Evolutionary conservation across 805 yeast species (phyloP).

Genomic region (Kodamaea hsintzibuensis): DNA sequence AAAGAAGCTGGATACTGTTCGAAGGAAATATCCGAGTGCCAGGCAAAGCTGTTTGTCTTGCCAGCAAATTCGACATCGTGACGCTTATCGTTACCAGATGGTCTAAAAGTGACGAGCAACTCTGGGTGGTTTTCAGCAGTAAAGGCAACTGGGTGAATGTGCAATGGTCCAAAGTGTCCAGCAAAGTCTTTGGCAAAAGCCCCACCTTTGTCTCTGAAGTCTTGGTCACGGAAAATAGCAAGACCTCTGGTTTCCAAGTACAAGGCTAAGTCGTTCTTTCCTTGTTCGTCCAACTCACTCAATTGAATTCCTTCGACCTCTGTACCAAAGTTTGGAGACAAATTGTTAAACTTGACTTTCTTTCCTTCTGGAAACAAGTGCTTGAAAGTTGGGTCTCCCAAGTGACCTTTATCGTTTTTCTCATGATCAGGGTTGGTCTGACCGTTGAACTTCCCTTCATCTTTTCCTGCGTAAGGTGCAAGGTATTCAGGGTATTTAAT

Average conservation of each 20-base stretch:
- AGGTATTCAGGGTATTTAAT: constrained; percentile 26
- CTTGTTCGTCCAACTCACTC: constrained; percentile 25
- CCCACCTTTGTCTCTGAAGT: constrained; percentile 27
- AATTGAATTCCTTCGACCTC: constrained; percentile 27
- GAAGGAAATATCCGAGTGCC: constrained; percentile 29
- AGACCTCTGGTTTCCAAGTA: constrained; percentile 26
- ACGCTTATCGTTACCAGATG: constrained; percentile 20
- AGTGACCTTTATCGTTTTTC: constrained; percentile 27
- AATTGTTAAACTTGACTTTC: constrained; percentile 18
- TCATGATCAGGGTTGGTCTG: constrained; percentile 21
- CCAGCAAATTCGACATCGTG: constrained; percentile 17
- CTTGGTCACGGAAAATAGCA: constrained; percentile 27
- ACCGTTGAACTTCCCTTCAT: constrained; percentile 21
- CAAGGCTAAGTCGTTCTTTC: constrained; percentile 28
- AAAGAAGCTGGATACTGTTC: constrained; percentile 28
- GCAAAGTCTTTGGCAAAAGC: constrained; percentile 28
- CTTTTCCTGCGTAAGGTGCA: constrained; percentile 17
- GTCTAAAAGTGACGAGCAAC: constrained; percentile 23
- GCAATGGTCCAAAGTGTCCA: constrained; percentile 27
- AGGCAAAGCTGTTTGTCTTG: constrained; percentile 13
- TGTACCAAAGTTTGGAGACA: constrained; percentile 29
- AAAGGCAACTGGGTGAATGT: constrained; percentile 25
- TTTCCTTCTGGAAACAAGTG: constrained; percentile 18
- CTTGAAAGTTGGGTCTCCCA: constrained; percentile 23
- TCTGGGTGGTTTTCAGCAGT: constrained; percentile 25